Evolutionary conservation across 345 rosid genomes (phyloP), one percentile per base, ranked within the genome.

Genomic region (Bruguiera gymnorhiza): DNA sequence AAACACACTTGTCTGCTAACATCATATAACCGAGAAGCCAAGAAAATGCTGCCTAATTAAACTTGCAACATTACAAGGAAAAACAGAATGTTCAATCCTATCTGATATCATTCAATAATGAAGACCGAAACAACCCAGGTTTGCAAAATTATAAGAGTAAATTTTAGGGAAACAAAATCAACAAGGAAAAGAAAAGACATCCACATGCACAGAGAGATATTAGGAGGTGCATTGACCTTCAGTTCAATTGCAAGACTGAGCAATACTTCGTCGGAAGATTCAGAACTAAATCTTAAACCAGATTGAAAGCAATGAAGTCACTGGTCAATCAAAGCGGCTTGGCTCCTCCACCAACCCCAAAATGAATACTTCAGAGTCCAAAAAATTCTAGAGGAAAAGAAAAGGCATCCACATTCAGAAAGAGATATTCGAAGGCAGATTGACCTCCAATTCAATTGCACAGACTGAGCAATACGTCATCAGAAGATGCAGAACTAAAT

Each of bases 241-340:
- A 70, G 56, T 30, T 36, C 24, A 37, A 59, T 46, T 24, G 58
- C 43, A 29, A 71, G 21, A 21, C 55, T 29, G 18, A 43, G 50
- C 16, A 36, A 13, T 13, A 43, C 50, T 43, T 11, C 1, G 4
- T 43, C 5, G 16, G 50, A 13, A 13, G 50, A 43, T 43, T 43
- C 68, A 55, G 29, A 62, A 62, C n/a, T 70, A 34, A 60, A 70
- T 63, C 30, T 70, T 54, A 60, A 43, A 63, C 68, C 68, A 63
- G 56, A 50, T 67, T 54, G 56, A 67, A 18, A 36, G 29, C 34
- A 61, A 54, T 32, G 11, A 62, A 26, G 50, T 61, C 37, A 53
- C 19, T 20, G 9, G 27, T 53, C 43, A 62, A 8, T 70, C 36
- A 71, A 63, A 52, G 60, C 5, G 1, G 54, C 55, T 54, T 15